phyloP scores from a whole-genome alignment of 2,329 filamentous ascomycete genomes.

The Trichothecium roseum region DNA sequence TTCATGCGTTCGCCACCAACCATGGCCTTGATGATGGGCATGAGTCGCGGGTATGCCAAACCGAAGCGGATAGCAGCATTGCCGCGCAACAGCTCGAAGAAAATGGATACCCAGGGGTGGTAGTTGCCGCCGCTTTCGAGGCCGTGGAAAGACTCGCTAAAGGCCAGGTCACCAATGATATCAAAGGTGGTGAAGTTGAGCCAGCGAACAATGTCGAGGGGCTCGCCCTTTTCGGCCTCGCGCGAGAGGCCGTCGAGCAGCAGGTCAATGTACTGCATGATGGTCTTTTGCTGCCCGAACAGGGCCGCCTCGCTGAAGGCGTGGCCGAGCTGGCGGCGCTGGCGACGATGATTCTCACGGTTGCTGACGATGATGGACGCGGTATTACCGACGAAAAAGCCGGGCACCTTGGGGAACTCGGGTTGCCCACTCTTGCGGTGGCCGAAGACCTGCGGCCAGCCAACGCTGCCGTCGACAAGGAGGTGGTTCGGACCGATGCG shows the following conservation, averaged over 20 bases:
- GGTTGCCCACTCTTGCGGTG: conserved; percentile 5
- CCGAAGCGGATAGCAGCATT: conserved; percentile 8
- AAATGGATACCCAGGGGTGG: conserved; percentile 9
- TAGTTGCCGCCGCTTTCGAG: conserved; percentile 7
- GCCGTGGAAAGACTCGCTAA: conserved; percentile 7
- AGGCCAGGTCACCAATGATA: conserved; percentile 12
- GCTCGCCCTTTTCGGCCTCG: conserved; percentile 3
- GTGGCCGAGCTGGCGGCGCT: conserved; percentile 14
- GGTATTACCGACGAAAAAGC: neutral
- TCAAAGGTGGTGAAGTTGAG: conserved; percentile 12
- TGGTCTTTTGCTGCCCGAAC: conserved; percentile 17
- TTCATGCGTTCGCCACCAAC: too few species aligned
- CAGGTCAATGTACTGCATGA: conserved; percentile 12
- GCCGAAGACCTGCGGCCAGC: neutral
- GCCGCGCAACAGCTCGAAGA: conserved; percentile 14
- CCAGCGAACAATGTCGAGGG: conserved; percentile 14
- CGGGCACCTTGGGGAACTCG: conserved; percentile 5
- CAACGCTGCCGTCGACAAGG: conserved; percentile 2
- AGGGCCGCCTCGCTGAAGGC: conserved; percentile 19
- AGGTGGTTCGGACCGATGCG: conserved; percentile 21
- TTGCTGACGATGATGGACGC: conserved; percentile 10
- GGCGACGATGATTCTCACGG: conserved; percentile 9
- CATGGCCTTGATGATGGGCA: neutral
- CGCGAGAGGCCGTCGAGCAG: conserved; percentile 12
- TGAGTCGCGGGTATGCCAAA: conserved; percentile 2